phyloP scores from a whole-genome alignment of 1,284 basidiomycete species.

The Leccinum pachyderme region DNA sequence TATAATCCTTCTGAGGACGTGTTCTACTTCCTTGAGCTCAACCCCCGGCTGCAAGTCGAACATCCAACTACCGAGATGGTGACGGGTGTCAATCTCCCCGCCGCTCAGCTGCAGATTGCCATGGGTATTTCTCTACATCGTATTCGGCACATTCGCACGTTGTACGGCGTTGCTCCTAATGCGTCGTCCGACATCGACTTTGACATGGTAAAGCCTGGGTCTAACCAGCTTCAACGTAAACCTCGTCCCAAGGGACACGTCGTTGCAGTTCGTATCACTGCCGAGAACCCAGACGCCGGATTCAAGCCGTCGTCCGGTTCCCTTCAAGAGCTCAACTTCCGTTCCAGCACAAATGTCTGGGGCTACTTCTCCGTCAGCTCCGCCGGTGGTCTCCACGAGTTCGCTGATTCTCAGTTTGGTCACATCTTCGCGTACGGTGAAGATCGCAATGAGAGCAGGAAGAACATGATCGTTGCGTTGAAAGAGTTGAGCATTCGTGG shows the following conservation, averaged over 20 bases:
- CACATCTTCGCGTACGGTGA: constrained; percentile 99
- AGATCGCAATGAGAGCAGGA: constrained; percentile 89
- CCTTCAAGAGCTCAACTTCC: constrained; percentile 98
- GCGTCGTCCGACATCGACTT: constrained; percentile 94
- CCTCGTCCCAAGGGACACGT: constrained; percentile 98
- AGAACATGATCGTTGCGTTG: constrained; percentile 99
- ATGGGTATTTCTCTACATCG: constrained; percentile 98
- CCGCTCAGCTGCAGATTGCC: constrained; percentile 95
- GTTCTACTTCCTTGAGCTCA: constrained; percentile 98
- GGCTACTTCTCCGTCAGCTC: constrained; percentile 98
- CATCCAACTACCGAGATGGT: constrained; percentile 99
- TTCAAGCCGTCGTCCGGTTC: constrained; percentile 99
- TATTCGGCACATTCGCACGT: constrained; percentile 93
- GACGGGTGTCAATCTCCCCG: constrained; percentile 96
- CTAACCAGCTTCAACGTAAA: constrained; percentile 88
- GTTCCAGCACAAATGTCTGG: constrained; percentile 99
- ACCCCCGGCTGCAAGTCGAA: constrained; percentile 99
- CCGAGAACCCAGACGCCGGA: constrained; percentile 99
- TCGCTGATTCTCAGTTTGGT: constrained; percentile 97
- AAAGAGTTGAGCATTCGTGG: constrained; percentile 99
- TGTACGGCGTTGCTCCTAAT: constrained; percentile 92
- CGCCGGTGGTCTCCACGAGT: constrained; percentile 97
- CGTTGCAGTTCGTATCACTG: constrained; percentile 98
- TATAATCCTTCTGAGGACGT: constrained; percentile 93
- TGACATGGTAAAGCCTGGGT: constrained; percentile 88